These are phyloP conservation scores for Collybiopsis confluens DNA, from an alignment of 768 basidiomycete genomes.

Conservation along the genomic window DNA sequence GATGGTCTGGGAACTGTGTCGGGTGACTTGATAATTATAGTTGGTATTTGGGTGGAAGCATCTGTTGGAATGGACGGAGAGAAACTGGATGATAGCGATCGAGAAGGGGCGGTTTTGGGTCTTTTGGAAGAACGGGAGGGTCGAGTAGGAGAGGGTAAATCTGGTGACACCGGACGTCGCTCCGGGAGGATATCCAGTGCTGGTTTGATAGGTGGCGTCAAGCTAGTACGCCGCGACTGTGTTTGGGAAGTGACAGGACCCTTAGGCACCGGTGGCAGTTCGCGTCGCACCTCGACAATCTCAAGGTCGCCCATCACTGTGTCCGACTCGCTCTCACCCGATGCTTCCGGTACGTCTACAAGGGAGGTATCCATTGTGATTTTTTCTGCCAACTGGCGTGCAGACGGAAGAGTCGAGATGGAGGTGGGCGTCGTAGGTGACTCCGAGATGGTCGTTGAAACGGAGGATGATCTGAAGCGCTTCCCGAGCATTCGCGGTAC, in stretches of 20 bases:
- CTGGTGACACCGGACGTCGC: neutral
- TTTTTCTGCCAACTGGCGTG: neutral
- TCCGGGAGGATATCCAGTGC: neutral
- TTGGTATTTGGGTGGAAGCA: neutral
- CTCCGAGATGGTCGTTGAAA: neutral
- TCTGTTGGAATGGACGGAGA: neutral
- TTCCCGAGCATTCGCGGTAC: neutral
- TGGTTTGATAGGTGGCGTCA: neutral
- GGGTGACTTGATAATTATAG: neutral
- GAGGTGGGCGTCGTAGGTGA: neutral
- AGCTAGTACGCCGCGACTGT: neutral
- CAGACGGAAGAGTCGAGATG: neutral
- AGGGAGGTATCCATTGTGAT: neutral
- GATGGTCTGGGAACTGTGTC: neutral
- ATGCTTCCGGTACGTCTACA: neutral
- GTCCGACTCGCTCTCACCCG: too few relatives aligned
- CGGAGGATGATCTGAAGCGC: neutral
- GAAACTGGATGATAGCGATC: too few relatives aligned
- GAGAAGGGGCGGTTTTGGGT: constrained; percentile 7
- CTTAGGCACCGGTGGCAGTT: neutral
- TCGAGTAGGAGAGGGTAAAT: neutral
- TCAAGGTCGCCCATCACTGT: neutral
- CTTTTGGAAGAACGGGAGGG: constrained; percentile 1
- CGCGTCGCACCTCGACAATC: constrained; percentile 3
- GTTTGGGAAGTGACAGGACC: neutral